Evolutionary conservation across 768 basidiomycete genomes (phyloP).

Genomic region (Collybia nuda): DNA sequence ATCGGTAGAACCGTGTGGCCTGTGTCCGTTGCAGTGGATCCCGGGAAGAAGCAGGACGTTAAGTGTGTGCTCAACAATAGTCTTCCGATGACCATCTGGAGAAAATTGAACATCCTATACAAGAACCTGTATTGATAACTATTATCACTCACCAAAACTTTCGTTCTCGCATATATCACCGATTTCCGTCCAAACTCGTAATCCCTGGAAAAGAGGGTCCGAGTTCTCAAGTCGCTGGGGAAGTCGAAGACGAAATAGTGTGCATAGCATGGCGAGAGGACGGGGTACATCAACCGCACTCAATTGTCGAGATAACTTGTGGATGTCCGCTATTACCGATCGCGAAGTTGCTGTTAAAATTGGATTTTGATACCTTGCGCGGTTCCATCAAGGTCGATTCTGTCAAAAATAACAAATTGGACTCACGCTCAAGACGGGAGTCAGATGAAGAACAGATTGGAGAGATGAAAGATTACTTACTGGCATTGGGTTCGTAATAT

Average conservation of each 20-base stretch:
- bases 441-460: slow-evolving; percentile 7
- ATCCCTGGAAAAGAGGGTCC: slow-evolving; percentile 56
- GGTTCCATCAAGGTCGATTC: slow-evolving; percentile 1
- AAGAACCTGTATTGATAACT: neutral
- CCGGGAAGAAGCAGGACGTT: slow-evolving; percentile 76
- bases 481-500: slow-evolving; percentile 72
- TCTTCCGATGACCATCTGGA: slow-evolving; percentile 70
- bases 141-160: slow-evolving; percentile 58
- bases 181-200: slow-evolving; percentile 75
- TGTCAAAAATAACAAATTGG: neutral
- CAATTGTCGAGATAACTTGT: slow-evolving; percentile 57
- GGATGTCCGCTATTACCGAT: slow-evolving; percentile 69
- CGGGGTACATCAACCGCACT: slow-evolving; percentile 67
- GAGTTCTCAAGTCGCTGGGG: slow-evolving; percentile 20
- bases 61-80: slow-evolving; percentile 78
- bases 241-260: slow-evolving; percentile 45
- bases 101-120: neutral
- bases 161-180: slow-evolving; percentile 77
- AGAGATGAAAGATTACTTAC: slow-evolving; percentile 36
- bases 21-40: slow-evolving; percentile 51
- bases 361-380: slow-evolving; percentile 74
- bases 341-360: slow-evolving; percentile 74
- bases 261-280: slow-evolving; percentile 59
- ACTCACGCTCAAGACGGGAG: slow-evolving; percentile 38
- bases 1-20: slow-evolving; percentile 30